Base-by-base conservation (phyloP, 1,284 basidiomycete species). In the Melanopsichium pennsylvanicum region DNA sequence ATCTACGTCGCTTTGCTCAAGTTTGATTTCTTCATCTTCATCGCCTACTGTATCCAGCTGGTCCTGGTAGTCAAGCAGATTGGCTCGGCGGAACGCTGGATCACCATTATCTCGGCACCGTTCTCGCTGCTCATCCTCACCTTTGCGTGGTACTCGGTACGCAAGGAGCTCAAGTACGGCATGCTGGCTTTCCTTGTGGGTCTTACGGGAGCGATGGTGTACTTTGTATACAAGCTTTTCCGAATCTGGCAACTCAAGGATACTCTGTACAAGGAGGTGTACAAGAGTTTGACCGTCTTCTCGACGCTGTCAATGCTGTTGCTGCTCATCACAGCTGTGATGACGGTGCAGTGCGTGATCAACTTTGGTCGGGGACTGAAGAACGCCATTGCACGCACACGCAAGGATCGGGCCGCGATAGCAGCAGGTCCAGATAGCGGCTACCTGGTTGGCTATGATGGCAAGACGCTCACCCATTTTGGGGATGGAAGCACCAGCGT, bases 261-360 rank as follows among this genome's bases (percentile, higher is more conserved):
- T 1, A 57, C 54, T 10, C 29, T 57, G 27, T 75, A 76, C 45
- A 57, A 60, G 40, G 74, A 76, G 40, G 72, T 76, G 18, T 76
- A 75, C 72, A 75, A 75, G 60, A 69, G 64, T 37, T 49, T 75
- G 56, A 75, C 74, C 1, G 72, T 74, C 2, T 76, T 76, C n/a
- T 68, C 71, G 33, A 62, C 73, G 36, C 58, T 76, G 2, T 69
- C 73, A 26, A 63, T 76, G 44, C 54, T 59, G 41, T 31, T 75
- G 32, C 59, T 72, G 36, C 42, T 76, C 19, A 68, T 69, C 38
- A 73, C 73, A 13, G 55, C 66, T 19, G 50, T 41, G 25, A 66
- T 73, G 59, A 57, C 70, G n/a, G 36, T 76, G 6, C 63, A 66
- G 29, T 76, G 74, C 49, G 54, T 74, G 48, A 43, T 55, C 56